These are phyloP conservation scores for Polytolypa hystricis DNA, from an alignment of 2,329 filamentous ascomycete species.

Conservation along the genomic window DNA sequence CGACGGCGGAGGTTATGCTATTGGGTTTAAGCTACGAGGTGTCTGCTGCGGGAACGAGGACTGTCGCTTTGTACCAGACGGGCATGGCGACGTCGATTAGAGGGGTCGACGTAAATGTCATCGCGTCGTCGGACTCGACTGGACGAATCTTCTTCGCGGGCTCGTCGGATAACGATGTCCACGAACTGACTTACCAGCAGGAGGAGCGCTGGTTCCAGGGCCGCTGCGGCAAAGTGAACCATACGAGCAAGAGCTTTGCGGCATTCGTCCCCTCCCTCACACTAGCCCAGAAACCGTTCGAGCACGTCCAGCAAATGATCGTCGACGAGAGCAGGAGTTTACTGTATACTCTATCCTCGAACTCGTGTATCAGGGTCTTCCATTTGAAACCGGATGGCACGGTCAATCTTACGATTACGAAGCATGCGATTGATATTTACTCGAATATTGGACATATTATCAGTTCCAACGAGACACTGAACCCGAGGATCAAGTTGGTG, in stretches of 20 bases:
- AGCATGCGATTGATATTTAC: constrained; percentile 42
- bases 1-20: constrained; percentile 70
- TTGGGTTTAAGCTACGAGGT: constrained; percentile 66
- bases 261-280: constrained; percentile 38
- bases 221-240: constrained; percentile 78
- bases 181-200: constrained; percentile 92
- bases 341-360: constrained; percentile 80
- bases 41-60: constrained; percentile 55
- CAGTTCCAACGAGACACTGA: constrained; percentile 54
- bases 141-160: constrained; percentile 93
- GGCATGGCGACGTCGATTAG: constrained; percentile 70
- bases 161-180: constrained; percentile 69
- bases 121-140: constrained; percentile 63
- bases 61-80: constrained; percentile 75
- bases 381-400: constrained; percentile 57
- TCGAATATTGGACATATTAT: constrained; percentile 79
- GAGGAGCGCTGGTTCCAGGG: constrained; percentile 95
- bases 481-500: constrained; percentile 63
- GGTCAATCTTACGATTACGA: constrained; percentile 45
- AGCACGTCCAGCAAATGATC: constrained; percentile 65
- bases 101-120: constrained; percentile 64
- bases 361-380: constrained; percentile 83
- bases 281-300: constrained; percentile 38
- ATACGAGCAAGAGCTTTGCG: constrained; percentile 63
- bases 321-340: constrained; percentile 82